A percentile compares a stretch with the other conserved stretches of the same genome.
Evolutionary conservation across 495 filamentous ascomycete genomes (phyloP).

Genomic region (Geoglossum glabrum): DNA sequence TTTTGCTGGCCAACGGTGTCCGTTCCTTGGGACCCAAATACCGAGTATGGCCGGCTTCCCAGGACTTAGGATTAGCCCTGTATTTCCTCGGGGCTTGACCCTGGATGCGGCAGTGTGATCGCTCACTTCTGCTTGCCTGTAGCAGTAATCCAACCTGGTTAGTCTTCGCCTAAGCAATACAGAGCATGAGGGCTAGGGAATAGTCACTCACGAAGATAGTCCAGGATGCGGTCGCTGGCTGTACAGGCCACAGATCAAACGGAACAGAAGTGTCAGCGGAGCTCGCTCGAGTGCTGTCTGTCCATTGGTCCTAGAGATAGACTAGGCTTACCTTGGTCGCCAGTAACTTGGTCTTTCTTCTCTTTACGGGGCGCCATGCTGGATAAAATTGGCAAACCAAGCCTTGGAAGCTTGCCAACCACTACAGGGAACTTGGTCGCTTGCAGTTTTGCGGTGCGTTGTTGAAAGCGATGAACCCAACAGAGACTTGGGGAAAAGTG

Average conservation of each 20-base stretch:
- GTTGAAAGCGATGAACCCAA: no score
- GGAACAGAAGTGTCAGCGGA: neutral
- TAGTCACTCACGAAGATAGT: constrained; percentile 34
- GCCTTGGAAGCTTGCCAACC: neutral
- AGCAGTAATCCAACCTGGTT: neutral
- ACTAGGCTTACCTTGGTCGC: constrained; percentile 22
- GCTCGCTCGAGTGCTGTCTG: neutral
- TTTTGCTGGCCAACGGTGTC: neutral
- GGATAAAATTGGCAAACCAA: neutral
- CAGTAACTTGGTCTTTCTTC: constrained; percentile 24
- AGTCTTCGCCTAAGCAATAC: neutral
- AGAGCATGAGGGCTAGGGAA: neutral
- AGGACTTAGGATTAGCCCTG: constrained; percentile 5
- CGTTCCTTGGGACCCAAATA: constrained; percentile 14
- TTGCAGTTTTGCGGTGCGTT: no score
- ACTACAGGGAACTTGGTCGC: neutral
- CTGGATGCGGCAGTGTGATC: neutral
- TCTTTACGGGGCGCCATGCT: constrained; percentile 3
- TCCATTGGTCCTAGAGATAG: neutral
- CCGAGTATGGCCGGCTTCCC: constrained; percentile 38
- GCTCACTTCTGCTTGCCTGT: constrained; percentile 38
- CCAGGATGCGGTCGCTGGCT: constrained; percentile 25
- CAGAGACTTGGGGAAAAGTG: neutral
- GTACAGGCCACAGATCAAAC: neutral
- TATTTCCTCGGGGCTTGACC: neutral